Percentiles rank a stretch among this genome's conserved stretches.
Conservation (phyloP, 2,329 filamentous ascomycete genomes). For the Emmonsiellopsis sp. region DNA sequence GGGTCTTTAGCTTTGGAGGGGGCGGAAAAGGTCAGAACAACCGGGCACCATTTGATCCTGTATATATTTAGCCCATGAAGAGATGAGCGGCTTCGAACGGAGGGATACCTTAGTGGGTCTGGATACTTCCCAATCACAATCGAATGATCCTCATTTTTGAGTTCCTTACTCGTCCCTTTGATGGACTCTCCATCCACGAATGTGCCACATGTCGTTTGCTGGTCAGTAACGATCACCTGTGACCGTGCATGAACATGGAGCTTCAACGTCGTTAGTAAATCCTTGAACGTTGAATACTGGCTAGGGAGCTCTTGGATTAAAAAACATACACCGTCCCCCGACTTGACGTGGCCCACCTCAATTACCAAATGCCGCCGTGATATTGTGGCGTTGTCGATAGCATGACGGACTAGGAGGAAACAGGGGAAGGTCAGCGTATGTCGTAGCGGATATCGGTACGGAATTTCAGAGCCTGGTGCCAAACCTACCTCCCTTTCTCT, state of each 20-base stretch:
- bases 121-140: slow-evolving; percentile 66
- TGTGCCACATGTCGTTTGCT: slow-evolving; percentile 78
- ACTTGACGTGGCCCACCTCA: slow-evolving; percentile 54
- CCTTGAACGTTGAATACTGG: slow-evolving; percentile 8
- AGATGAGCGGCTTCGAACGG: not conserved
- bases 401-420: slow-evolving; percentile 49
- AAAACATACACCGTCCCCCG: slow-evolving; percentile 56
- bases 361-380: slow-evolving; percentile 84
- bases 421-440: not conserved
- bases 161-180: slow-evolving; percentile 44
- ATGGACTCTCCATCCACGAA: slow-evolving; percentile 64
- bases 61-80: not conserved
- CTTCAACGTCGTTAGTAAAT: slow-evolving; percentile 28
- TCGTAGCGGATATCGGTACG: not conserved
- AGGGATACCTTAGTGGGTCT: slow-evolving; percentile 37
- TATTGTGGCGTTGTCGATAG: slow-evolving; percentile 70
- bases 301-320: not conserved
- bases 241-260: slow-evolving; percentile 58
- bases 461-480: not conserved
- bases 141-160: slow-evolving; percentile 43
- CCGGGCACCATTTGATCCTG: slow-evolving; percentile 69
- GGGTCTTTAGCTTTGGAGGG: slow-evolving; percentile 57
- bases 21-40: slow-evolving; percentile 74
- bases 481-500: slow-evolving; percentile 31
- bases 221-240: slow-evolving; percentile 64